Evolutionary conservation across 768 basidiomycete genomes (phyloP).

Genomic region (Naganishia antarctica): DNA sequence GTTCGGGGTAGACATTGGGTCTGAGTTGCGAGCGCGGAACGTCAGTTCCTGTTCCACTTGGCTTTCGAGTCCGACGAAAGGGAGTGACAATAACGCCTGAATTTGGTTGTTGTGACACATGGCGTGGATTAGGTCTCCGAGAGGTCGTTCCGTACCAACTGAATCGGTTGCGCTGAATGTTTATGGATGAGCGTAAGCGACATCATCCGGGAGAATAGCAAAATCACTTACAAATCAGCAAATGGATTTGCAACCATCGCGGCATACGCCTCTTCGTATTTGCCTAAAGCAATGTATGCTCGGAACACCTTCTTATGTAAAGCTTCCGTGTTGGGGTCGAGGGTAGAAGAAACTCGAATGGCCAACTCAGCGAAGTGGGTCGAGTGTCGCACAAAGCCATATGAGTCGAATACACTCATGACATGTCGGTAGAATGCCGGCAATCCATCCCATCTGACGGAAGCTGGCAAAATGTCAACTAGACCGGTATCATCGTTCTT

Average conservation of each 20-base stretch:
- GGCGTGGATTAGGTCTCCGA: conserved; percentile 73
- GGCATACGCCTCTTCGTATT: conserved; percentile 84
- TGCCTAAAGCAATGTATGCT: conserved; percentile 65
- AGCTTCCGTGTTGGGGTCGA: conserved; percentile 56
- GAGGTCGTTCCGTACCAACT: conserved; percentile 62
- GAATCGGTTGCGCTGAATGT: conserved; percentile 51
- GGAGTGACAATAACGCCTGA: conserved; percentile 69
- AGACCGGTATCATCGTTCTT: conserved; percentile 20
- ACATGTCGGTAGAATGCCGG: conserved; percentile 74
- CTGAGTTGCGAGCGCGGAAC: conserved; percentile 89
- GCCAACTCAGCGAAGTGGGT: conserved; percentile 73
- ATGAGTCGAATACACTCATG: conserved; percentile 66
- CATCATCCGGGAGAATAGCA: not conserved
- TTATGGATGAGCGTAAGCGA: not conserved
- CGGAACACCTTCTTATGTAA: conserved; percentile 76
- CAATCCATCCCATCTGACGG: conserved; percentile 42
- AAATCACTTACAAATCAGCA: conserved; percentile 65
- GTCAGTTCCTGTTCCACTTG: conserved; percentile 83
- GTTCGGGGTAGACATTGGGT: conserved; percentile 75
- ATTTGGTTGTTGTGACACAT: conserved; percentile 89
- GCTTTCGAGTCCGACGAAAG: conserved; percentile 75
- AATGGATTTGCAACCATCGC: conserved; percentile 69
- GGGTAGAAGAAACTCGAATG: conserved; percentile 61
- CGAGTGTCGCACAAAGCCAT: conserved; percentile 58
- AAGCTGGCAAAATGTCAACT: conserved; percentile 19